Conservation (phyloP, 2,329 filamentous ascomycete genomes). For the Geosmithia morbida region DNA sequence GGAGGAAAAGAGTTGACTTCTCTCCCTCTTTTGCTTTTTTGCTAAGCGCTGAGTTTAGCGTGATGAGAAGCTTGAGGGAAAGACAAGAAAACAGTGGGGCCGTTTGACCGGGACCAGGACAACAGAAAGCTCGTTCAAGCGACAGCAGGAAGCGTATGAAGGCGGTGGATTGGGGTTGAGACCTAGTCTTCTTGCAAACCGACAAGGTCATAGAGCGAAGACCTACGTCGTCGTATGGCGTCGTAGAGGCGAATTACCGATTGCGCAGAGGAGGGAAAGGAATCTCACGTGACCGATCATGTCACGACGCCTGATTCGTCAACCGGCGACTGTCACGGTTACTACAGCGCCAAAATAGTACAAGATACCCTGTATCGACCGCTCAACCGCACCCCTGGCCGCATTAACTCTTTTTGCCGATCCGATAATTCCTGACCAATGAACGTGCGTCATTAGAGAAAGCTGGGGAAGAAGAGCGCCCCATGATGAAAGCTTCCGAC, state of each 20-base stretch:
- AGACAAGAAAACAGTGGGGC: slow-evolving; percentile 2
- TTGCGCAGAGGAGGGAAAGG: background rate
- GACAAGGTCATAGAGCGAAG: background rate
- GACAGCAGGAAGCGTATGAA: background rate
- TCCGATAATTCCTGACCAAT: background rate
- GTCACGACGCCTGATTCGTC: background rate
- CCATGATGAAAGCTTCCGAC: background rate
- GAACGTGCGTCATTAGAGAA: background rate
- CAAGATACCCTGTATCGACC: background rate
- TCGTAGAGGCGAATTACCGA: background rate
- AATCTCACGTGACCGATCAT: background rate
- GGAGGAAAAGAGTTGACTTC: slow-evolving; percentile 1
- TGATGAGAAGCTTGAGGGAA: slow-evolving; percentile 2
- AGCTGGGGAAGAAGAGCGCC: background rate
- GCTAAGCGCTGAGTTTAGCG: slow-evolving; percentile 4
- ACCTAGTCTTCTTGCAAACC: background rate
- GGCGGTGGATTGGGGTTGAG: background rate
- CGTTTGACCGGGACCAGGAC: background rate
- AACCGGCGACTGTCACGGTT: too few relatives aligned
- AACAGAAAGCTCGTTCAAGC: background rate
- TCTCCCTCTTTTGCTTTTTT: slow-evolving; percentile 1
- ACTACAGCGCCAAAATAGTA: too few relatives aligned
- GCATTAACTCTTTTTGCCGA: background rate
- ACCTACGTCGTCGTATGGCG: background rate
- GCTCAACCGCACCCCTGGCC: background rate